These are phyloP conservation scores for Suillus decipiens DNA, from an alignment of 768 basidiomycete species.

Conservation along the genomic window DNA sequence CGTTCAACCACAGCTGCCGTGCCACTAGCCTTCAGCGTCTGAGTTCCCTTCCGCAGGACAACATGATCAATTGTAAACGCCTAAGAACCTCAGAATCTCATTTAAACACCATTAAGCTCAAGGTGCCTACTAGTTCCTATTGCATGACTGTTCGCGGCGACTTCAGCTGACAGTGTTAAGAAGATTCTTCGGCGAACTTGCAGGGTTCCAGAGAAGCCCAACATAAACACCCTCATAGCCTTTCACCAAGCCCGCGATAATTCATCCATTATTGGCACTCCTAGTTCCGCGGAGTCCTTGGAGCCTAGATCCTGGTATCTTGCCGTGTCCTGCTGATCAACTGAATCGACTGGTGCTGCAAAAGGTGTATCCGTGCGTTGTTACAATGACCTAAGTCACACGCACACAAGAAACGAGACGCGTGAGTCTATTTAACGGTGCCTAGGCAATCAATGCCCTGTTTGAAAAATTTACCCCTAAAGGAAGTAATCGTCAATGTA, in stretches of 20 bases:
- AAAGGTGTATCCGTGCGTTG: neutral
- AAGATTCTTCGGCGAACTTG: neutral
- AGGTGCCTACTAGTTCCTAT: neutral
- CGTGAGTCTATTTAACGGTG: neutral
- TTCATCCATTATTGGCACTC: slow-evolving; percentile 1
- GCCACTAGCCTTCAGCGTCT: too few relatives aligned
- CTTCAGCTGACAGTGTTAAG: neutral
- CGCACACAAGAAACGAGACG: neutral
- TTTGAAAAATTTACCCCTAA: neutral
- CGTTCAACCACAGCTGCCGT: neutral
- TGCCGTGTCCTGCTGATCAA: slow-evolving; percentile 2
- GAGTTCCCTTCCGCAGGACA: neutral
- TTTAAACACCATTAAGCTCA: neutral
- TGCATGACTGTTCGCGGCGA: neutral
- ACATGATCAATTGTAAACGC: neutral
- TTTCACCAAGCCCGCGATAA: neutral
- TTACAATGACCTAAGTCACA: neutral
- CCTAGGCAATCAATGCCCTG: neutral
- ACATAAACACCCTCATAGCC: neutral
- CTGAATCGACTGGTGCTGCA: neutral
- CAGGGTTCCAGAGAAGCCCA: slow-evolving; percentile 1
- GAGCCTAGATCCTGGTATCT: neutral
- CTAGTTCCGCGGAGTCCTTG: slow-evolving; percentile 3
- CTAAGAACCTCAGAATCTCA: neutral
- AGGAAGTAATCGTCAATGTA: neutral